Base-by-base conservation (phyloP, 2,329 filamentous ascomycete species). In the Diplodia mutila region DNA sequence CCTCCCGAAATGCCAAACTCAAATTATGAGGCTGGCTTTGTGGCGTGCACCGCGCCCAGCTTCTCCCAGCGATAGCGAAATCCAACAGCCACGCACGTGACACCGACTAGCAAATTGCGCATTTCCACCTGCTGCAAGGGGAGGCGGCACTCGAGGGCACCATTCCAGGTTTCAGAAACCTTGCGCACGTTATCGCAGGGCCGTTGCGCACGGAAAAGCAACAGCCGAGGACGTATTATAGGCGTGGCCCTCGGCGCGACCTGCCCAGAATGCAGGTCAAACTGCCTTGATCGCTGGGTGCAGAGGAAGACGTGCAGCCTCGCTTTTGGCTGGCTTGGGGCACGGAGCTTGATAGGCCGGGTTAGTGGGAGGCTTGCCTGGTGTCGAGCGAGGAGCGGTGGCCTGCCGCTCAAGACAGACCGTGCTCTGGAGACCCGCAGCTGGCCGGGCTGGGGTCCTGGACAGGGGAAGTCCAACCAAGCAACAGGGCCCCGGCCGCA, bases 1-100 rank as follows among this genome's bases (percentile, higher is more conserved):
- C 27, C n/a, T 21, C 29, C 57, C 25, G 39, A 51, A 1, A 25
- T 9, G 9, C 27, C 42, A 51, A 63, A 63, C 27, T 51, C 59
- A 63, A 63, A 63, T 63, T 16, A 51, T 63, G 59, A 63, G 59
- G 59, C 59, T 52, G 59, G 59, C 59, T 49, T 49, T 63, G 59
- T 63, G 59, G 59, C 59, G 59, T 46, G 29, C 59, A 63, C 34
- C 46, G 46, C 59, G 59, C 27, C 59, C 59, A 51, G 59, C 42
- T 27, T 18, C 39, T 34, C 49, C 25, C 42, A 51, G 59, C 59
- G 59, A 51, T 48, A 63, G 59, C 59, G 42, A 46, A 25, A 34
- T 29, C 29, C 27, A 37, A 11, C 59, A 51, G 59, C 46, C 42
- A 29, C 29, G 11, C 59, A 63, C 59, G 59, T 63, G 59, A 63